phyloP scores from a whole-genome alignment of 306 rosid species.

The Potentilla sterilis region DNA sequence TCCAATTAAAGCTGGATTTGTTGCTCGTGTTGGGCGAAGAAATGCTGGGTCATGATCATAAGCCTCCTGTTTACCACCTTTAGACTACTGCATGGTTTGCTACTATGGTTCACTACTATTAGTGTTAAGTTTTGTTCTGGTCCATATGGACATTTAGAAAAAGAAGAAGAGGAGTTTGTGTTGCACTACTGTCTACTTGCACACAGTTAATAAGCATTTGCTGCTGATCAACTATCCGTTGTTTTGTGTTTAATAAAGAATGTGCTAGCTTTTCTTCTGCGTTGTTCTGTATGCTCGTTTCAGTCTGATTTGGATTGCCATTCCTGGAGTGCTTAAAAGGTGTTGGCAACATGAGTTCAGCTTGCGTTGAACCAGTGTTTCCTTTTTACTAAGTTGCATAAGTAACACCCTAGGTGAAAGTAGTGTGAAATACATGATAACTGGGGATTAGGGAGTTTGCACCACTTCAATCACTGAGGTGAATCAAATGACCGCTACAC shows the following conservation, averaged over 20 bases:
- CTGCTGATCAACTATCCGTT: background rate
- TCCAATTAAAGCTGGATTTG: conserved; percentile 92
- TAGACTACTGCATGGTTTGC: background rate
- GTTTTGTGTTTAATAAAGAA: background rate
- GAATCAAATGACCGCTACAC: background rate
- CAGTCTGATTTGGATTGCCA: background rate
- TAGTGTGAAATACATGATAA: background rate
- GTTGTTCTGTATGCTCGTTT: background rate
- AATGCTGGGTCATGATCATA: conserved; percentile 57
- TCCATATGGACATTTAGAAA: background rate
- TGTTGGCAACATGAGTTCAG: background rate
- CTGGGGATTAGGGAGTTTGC: background rate
- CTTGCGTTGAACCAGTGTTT: background rate
- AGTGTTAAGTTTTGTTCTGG: background rate
- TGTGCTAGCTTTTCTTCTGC: background rate
- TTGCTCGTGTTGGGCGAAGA: conserved; percentile 95
- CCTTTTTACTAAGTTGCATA: background rate
- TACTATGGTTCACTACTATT: background rate
- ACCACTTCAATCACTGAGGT: background rate
- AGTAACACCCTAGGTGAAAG: background rate
- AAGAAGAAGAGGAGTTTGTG: background rate
- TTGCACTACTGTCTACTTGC: background rate
- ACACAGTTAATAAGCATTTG: background rate
- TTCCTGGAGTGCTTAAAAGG: background rate
- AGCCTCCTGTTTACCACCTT: background rate